Conservation (phyloP, 2,329 filamentous ascomycete species). For the Seiridium cupressi region DNA sequence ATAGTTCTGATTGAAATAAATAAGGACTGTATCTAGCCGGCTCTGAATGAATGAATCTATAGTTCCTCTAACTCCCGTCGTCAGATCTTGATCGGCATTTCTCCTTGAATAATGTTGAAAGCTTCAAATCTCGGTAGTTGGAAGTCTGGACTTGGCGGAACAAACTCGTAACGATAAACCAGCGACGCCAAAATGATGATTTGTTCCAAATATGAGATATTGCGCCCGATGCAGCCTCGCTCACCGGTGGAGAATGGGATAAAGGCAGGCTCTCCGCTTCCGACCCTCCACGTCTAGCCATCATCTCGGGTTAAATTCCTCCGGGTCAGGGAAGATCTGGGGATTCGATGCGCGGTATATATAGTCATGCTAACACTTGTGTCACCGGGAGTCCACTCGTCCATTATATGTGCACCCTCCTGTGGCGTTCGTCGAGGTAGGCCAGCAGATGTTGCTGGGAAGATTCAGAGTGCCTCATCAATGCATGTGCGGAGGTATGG, state of each 20-base stretch:
- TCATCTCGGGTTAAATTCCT: slow-evolving; percentile 2
- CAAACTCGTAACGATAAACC: slow-evolving; percentile 7
- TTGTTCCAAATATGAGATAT: slow-evolving; percentile 7
- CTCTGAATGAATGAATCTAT: too few species aligned
- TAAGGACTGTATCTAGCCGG: too few species aligned
- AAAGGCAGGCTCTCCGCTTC: slow-evolving; percentile 1
- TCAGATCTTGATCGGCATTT: background rate
- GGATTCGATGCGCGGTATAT: slow-evolving; percentile 8
- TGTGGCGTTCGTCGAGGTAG: slow-evolving; percentile 42
- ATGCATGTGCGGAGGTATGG: background rate
- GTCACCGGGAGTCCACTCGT: slow-evolving; percentile 1
- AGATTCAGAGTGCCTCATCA: background rate
- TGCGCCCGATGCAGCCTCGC: slow-evolving; percentile 6
- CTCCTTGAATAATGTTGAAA: background rate
- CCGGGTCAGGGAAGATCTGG: slow-evolving; percentile 3
- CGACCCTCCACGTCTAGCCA: background rate
- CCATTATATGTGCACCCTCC: slow-evolving; percentile 17
- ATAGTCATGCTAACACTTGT: slow-evolving; percentile 8
- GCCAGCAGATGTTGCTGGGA: slow-evolving; percentile 30
- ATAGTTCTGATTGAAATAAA: too few species aligned
- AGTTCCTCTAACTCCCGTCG: background rate
- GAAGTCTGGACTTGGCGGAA: background rate
- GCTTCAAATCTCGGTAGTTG: background rate
- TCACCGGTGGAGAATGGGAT: slow-evolving; percentile 1
- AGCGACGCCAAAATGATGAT: slow-evolving; percentile 3